Percentiles rank a stretch among this genome's conserved stretches.
Evolutionary conservation across 2,329 filamentous ascomycete genomes (phyloP).

Genomic region (Fusarium circinatum): DNA sequence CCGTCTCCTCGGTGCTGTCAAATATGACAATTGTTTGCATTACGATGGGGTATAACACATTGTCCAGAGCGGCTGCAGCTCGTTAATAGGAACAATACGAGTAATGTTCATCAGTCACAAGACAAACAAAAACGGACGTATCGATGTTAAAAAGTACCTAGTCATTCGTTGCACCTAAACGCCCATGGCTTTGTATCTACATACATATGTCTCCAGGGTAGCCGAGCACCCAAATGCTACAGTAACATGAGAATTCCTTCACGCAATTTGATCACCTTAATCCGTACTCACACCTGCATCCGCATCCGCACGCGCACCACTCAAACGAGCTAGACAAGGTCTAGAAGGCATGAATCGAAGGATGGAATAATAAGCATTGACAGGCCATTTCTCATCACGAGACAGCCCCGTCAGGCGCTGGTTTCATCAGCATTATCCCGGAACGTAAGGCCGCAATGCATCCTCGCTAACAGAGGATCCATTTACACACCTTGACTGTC

Average conservation of each 20-base stretch:
- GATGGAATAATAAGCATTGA: neutral
- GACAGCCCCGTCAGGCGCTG: slow-evolving; percentile 6
- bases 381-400: neutral
- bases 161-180: neutral
- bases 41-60: neutral
- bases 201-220: neutral
- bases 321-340: neutral
- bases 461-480: slow-evolving; percentile 2
- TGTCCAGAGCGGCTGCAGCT: neutral
- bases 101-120: neutral
- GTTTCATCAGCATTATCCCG: neutral
- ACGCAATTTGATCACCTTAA: slow-evolving; percentile 10
- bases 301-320: neutral
- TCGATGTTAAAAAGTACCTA: neutral
- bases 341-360: neutral
- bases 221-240: neutral
- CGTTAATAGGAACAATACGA: neutral
- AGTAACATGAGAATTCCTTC: neutral
- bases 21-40: neutral
- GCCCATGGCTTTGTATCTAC: neutral
- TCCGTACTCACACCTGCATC: neutral
- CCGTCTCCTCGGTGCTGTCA: slow-evolving; percentile 4
- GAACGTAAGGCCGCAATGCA: slow-evolving; percentile 29
- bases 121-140: neutral
- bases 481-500: neutral